A percentile compares a stretch with the other conserved stretches of the same genome.
Evolutionary conservation across 2,329 filamentous ascomycete genomes (phyloP).

Genomic region (Exophiala sideris): DNA sequence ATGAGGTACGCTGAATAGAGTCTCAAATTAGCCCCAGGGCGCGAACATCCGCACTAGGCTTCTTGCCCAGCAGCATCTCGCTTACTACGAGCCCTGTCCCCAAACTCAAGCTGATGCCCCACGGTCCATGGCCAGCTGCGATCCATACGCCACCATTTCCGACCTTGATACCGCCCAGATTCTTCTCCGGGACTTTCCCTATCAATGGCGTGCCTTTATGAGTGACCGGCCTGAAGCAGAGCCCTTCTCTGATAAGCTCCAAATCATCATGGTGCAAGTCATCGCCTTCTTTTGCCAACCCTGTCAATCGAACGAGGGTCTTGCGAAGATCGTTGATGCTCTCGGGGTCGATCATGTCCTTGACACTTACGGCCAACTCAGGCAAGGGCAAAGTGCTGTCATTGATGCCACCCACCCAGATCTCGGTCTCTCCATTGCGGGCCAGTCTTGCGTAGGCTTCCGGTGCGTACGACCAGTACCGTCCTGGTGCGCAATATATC

Average conservation of each 20-base stretch:
- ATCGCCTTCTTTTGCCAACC: constrained; percentile 24
- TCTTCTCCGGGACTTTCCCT: constrained; percentile 40
- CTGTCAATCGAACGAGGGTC: constrained; percentile 36
- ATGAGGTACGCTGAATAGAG: too few relatives aligned
- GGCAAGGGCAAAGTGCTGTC: constrained; percentile 60
- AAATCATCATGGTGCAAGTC: constrained; percentile 49
- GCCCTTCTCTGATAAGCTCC: constrained; percentile 59
- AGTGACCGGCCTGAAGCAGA: constrained; percentile 73
- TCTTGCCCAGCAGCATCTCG: constrained; percentile 63
- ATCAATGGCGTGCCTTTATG: constrained; percentile 63
- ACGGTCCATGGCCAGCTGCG: constrained; percentile 70
- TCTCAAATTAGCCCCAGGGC: background rate
- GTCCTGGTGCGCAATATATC: constrained; percentile 60
- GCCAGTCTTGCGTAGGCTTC: constrained; percentile 67
- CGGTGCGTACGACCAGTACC: constrained; percentile 56
- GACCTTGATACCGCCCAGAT: constrained; percentile 39
- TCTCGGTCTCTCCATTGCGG: constrained; percentile 48
- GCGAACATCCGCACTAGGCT: constrained; percentile 46
- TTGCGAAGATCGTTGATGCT: constrained; percentile 37
- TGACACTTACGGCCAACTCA: constrained; percentile 41
- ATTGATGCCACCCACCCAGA: constrained; percentile 74
- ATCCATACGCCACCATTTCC: constrained; percentile 62
- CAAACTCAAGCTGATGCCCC: constrained; percentile 64
- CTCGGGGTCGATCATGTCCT: constrained; percentile 40
- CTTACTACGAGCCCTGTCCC: constrained; percentile 69